Base-by-base conservation (phyloP, 176 grass and related monocot species). In the Elaeis guineensis region DNA sequence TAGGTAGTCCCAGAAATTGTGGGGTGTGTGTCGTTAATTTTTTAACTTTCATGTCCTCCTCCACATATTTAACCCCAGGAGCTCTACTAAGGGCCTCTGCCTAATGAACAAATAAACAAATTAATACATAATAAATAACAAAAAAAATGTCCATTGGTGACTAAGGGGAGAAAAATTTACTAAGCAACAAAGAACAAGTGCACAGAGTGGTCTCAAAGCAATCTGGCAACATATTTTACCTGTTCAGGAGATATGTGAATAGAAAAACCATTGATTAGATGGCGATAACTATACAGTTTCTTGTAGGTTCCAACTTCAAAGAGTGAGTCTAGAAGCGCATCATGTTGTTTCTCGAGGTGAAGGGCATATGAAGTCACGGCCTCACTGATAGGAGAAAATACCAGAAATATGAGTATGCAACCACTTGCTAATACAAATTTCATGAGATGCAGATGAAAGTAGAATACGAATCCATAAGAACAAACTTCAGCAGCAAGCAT, bases 201-300 rank as follows among this genome's bases (percentile, higher is more conserved):
- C 63, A 54, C 11, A 54, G 4, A 67, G 61, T 1, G 24, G 50
- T n/a, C 54, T 75, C 16, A 35, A 22, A 57, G 35, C 21, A 62
- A 72, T 48, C 25, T 24, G 20, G 4, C 48, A 11, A 62, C 39
- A 25, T 4, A 30, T 65, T 54, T 62, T 89, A 98, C 93, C 93
- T 98, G 84, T 58, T 92, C 58, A 17, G 75, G 55, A 56, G 88
- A 91, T 76, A 92, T 92, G 76, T 92, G 87, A 73, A 98, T 65
- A 56, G 93, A 87, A 76, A 98, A 98, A 49, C 93, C 93, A 85
- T 98, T 98, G 49, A 98, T 74, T 52, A 98, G 87, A 90, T 98
- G 93, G 28, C 77, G 81, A 67, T 92, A 98, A 30, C 84, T 92
- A 50, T 92, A 98, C 54, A 98, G 81, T 74, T 92, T 98, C 58